Conservation (phyloP, 2,329 filamentous ascomycete species). For the Fusarium sarcochroum region DNA sequence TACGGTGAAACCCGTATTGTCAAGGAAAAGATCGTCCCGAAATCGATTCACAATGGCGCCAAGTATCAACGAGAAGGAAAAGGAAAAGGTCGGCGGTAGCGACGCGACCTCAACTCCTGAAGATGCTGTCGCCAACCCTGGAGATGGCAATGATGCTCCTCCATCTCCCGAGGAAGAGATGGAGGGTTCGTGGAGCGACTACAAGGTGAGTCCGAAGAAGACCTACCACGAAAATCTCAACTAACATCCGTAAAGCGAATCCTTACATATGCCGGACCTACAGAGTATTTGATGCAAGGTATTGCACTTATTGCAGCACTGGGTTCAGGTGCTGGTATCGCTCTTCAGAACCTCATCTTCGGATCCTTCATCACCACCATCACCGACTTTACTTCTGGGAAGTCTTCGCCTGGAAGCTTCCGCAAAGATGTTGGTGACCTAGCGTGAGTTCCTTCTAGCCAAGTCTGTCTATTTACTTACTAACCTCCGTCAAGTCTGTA, state of each 20-base stretch:
- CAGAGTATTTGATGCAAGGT: constrained; percentile 49
- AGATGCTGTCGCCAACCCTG: constrained; percentile 16
- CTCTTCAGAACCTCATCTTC: constrained; percentile 57
- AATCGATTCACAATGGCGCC: constrained; percentile 23
- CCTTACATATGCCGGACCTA: constrained; percentile 48
- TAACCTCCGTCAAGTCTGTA: constrained; percentile 59
- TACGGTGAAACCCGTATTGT: background rate
- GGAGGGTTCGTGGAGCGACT: constrained; percentile 41
- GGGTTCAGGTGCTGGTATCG: constrained; percentile 55
- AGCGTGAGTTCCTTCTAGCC: constrained; percentile 53
- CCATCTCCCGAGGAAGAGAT: constrained; percentile 30
- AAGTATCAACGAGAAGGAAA: constrained; percentile 33
- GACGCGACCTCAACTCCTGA: constrained; percentile 20
- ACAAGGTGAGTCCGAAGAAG: constrained; percentile 32
- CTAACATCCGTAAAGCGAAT: constrained; percentile 50
- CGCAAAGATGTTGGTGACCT: constrained; percentile 50
- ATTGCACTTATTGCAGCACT: constrained; percentile 52
- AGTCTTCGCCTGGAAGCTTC: constrained; percentile 47
- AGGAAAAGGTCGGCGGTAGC: constrained; percentile 25
- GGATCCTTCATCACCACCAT: constrained; percentile 56
- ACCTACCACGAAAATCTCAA: background rate
- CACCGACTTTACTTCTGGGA: constrained; percentile 51
- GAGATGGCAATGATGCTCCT: constrained; percentile 7
- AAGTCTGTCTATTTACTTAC: constrained; percentile 39
- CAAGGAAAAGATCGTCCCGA: background rate